Evolutionary conservation across 495 filamentous ascomycete species (phyloP).

Genomic region (Schizothecium vesticola): DNA sequence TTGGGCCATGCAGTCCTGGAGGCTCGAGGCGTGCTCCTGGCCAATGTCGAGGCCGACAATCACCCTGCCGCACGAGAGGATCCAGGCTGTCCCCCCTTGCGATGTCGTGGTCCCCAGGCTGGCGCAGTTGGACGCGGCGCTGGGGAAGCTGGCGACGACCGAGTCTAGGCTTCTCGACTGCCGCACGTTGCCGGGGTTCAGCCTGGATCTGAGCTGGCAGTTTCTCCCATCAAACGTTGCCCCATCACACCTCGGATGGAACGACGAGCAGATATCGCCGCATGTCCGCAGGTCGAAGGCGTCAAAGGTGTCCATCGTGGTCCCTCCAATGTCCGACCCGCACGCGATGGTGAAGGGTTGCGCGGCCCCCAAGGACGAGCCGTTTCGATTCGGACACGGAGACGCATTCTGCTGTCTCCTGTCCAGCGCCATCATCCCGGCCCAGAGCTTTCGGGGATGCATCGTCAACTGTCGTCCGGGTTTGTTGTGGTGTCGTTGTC

Average conservation of each 20-base stretch:
- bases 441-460: conserved; percentile 5
- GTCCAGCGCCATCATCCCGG: conserved; percentile 2
- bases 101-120: conserved; percentile 15
- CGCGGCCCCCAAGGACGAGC: conserved; percentile 25
- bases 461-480: conserved; percentile 3
- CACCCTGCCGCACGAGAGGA: conserved; percentile 25
- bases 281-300: conserved; percentile 25
- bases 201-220: conserved; percentile 22
- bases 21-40: conserved; percentile 30
- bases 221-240: conserved; percentile 19
- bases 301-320: conserved; percentile 20
- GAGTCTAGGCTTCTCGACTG: conserved; percentile 24
- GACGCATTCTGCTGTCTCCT: conserved; percentile 6
- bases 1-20: conserved; percentile 32
- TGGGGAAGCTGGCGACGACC: conserved; percentile 26
- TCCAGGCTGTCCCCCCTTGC: conserved; percentile 19
- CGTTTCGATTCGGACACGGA: conserved; percentile 31
- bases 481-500: not conserved
- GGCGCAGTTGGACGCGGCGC: conserved; percentile 26
- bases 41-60: conserved; percentile 28
- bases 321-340: conserved; percentile 23
- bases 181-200: conserved; percentile 14
- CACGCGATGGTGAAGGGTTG: conserved; percentile 34
- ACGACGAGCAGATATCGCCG: conserved; percentile 29
- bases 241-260: conserved; percentile 33